phyloP scores from a whole-genome alignment of 257 asterid species.

The Cinchona pubescens region DNA sequence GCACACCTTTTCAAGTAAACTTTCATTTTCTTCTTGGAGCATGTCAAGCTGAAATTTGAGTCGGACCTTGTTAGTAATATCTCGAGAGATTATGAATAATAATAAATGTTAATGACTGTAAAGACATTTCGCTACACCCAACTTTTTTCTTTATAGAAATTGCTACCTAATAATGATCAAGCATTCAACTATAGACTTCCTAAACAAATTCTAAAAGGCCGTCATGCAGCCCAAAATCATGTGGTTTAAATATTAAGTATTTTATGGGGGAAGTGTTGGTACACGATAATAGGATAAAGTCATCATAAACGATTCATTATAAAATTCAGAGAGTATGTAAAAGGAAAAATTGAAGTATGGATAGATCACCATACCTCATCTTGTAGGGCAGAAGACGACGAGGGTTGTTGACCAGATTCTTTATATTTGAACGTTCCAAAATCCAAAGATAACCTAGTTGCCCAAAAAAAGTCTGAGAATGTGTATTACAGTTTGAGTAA shows the following conservation, averaged over 20 bases:
- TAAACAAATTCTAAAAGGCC: not conserved
- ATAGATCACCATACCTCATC: slow-evolving; percentile 64
- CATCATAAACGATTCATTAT: not conserved
- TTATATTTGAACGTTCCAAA: slow-evolving; percentile 85
- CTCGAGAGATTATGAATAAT: not conserved
- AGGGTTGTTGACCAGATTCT: slow-evolving; percentile 50
- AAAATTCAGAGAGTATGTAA: not conserved
- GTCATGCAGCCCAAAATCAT: not conserved
- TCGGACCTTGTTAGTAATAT: slow-evolving; percentile 19
- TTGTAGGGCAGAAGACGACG: slow-evolving; percentile 83
- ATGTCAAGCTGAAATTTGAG: slow-evolving; percentile 75
- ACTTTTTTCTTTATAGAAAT: not conserved
- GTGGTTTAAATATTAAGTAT: not conserved
- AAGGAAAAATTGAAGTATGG: not conserved
- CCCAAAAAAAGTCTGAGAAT: slow-evolving; percentile 12
- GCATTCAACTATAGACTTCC: not conserved
- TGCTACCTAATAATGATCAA: not conserved
- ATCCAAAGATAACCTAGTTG: slow-evolving; percentile 72
- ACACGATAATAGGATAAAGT: not conserved
- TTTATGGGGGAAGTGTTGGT: not conserved
- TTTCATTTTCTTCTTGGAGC: slow-evolving; percentile 98
- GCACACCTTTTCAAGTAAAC: slow-evolving; percentile 77
- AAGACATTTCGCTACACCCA: not conserved
- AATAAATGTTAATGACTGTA: not conserved
- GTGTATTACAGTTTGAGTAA: not conserved